Conservation (phyloP, 345 rosid species). For the Acer campestre region DNA sequence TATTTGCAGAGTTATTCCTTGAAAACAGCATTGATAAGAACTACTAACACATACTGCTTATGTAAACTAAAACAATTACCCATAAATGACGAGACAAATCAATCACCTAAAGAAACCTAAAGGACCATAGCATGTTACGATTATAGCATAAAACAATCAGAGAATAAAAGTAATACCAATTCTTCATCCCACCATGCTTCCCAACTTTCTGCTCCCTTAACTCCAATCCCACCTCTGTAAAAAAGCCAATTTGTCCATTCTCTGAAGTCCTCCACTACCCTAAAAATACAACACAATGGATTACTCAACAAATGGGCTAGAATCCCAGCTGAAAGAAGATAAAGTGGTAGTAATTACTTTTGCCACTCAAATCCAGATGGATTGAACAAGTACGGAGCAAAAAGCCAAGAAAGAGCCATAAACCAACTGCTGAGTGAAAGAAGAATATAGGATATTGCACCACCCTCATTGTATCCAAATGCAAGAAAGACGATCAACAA, state of each 20-base stretch:
- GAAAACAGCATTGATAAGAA: background rate
- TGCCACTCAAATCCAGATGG: slow-evolving; percentile 99
- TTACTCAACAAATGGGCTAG: slow-evolving; percentile 11
- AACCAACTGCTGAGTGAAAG: slow-evolving; percentile 95
- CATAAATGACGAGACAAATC: background rate
- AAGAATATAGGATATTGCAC: slow-evolving; percentile 79
- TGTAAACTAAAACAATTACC: slow-evolving; percentile 1
- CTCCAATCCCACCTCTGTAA: slow-evolving; percentile 99
- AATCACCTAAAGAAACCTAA: background rate
- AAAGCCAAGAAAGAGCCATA: slow-evolving; percentile 95
- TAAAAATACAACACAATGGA: slow-evolving; percentile 29
- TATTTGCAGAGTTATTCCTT: background rate
- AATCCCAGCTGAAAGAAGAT: slow-evolving; percentile 2
- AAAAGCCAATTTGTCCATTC: slow-evolving; percentile 99
- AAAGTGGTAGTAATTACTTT: slow-evolving; percentile 55
- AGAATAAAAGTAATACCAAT: slow-evolving; percentile 53
- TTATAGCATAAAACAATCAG: background rate
- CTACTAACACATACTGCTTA: background rate
- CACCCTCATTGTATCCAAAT: slow-evolving; percentile 78
- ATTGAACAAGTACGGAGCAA: slow-evolving; percentile 94
- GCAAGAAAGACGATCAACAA: slow-evolving; percentile 80
- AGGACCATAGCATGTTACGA: background rate
- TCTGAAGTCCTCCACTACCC: slow-evolving; percentile 94
- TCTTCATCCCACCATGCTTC: slow-evolving; percentile 99
- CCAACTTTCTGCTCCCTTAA: slow-evolving; percentile 98